These are phyloP conservation scores for Chaetomium strumarium DNA, from an alignment of 2,329 filamentous ascomycete genomes.

Conservation along the genomic window DNA sequence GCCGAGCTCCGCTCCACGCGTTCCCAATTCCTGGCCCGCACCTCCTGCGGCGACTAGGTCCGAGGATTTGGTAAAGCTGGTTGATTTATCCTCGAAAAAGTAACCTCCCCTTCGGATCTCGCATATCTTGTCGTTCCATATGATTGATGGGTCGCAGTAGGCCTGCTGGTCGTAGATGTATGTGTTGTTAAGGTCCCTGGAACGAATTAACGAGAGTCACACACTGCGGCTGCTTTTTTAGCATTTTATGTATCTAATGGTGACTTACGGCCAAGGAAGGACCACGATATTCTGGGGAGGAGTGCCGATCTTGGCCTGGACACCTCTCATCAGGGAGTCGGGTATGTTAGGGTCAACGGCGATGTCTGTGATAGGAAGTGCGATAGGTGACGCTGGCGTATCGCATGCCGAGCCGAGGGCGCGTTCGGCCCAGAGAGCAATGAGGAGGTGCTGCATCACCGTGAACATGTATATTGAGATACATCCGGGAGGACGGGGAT, in stretches of 20 bases:
- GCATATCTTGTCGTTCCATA: conserved; percentile 29
- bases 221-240: background rate
- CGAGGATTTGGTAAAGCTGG: conserved; percentile 11
- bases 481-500: background rate
- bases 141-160: conserved; percentile 26
- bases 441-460: background rate
- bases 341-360: conserved; percentile 23
- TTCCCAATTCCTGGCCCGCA: conserved; percentile 15
- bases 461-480: background rate
- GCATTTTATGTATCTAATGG: no score
- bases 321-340: conserved; percentile 28
- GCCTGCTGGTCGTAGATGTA: conserved; percentile 29
- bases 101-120: conserved; percentile 21
- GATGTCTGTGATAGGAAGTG: conserved; percentile 21
- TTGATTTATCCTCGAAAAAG: conserved; percentile 20
- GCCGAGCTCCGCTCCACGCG: conserved; percentile 13
- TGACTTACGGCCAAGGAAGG: conserved; percentile 30
- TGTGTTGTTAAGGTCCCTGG: conserved; percentile 33
- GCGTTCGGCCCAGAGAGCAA: conserved; percentile 1
- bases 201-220: background rate
- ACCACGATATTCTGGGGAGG: conserved; percentile 27
- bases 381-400: background rate
- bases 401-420: conserved; percentile 2
- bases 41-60: conserved; percentile 18
- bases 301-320: conserved; percentile 25